phyloP scores from a whole-genome alignment of 2,329 filamentous ascomycete genomes.

The Lasiodiplodia hormozganensis region DNA sequence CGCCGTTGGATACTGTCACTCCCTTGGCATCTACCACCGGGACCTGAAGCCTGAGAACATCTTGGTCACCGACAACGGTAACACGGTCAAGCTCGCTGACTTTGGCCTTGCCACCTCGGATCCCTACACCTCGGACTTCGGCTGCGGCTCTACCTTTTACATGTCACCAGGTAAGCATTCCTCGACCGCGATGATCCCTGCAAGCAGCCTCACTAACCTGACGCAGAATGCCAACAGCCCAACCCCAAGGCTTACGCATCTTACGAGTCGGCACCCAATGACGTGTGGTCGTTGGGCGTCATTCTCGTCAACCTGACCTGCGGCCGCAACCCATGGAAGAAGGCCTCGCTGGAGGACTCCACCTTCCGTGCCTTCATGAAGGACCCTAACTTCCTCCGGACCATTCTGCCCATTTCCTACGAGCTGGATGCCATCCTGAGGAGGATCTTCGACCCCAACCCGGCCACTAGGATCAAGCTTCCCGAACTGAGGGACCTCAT shows the following conservation, averaged over 20 bases:
- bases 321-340: conserved; percentile 98
- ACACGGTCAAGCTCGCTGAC: conserved; percentile 93
- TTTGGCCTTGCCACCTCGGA: conserved; percentile 94
- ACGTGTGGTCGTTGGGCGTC: conserved; percentile 97
- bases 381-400: conserved; percentile 85
- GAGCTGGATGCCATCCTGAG: conserved; percentile 88
- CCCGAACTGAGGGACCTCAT: conserved; percentile 80
- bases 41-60: conserved; percentile 99
- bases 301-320: conserved; percentile 97
- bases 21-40: conserved; percentile 91
- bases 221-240: conserved; percentile 85
- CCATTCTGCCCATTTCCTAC: conserved; percentile 88
- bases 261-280: conserved; percentile 93
- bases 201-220: conserved; percentile 24
- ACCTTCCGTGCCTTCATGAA: conserved; percentile 91
- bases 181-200: conserved; percentile 27
- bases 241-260: conserved; percentile 72
- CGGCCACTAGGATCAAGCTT: conserved; percentile 81
- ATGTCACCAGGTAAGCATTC: conserved; percentile 91
- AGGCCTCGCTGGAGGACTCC: conserved; percentile 89
- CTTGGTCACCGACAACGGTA: conserved; percentile 84
- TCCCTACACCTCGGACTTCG: conserved; percentile 87
- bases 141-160: conserved; percentile 98
- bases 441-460: conserved; percentile 86
- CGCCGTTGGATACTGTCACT: conserved; percentile 95